Evolutionary conservation across 2,329 filamentous ascomycete species (phyloP), one percentile per base, ranked within the genome.

Genomic region (Colletotrichum eleusines): DNA sequence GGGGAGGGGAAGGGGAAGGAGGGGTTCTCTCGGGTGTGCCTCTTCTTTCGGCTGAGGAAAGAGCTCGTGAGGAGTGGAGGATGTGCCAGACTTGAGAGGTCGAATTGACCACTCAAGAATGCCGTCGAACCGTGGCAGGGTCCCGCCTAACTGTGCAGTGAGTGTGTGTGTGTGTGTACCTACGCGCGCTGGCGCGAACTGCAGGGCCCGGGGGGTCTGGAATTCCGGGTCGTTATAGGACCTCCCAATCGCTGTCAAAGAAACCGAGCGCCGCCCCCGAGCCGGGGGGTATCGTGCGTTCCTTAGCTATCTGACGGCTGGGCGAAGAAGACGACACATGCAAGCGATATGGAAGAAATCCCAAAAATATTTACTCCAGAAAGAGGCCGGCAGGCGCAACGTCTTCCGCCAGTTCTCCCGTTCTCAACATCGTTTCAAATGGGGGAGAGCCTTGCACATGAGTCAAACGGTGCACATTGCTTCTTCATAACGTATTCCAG

Each of bases 101-200:
- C 23, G 57, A 40, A 46, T 63, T 59, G 58, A 38, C 68, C 64
- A 68, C 68, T 63, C 68, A 57, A n/a, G 42, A 46, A 33, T 46
- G 35, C 51, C 31, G 46, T 68, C 68, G 48, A 70, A 57, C 40
- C 31, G 67, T 57, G 61, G 44, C 68, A 48, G 50, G 58, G 68
- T 63, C 68, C 68, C 64, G 68, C 68, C 46, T 38, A 62, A 63
- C 58, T 35, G 44, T 71, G 64, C 68, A 64, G 68, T 71, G 64
- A 63, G 44, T 46, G 42, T n/a, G 42, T 46, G 44, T 12, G 68
- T 59, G 44, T 20, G 44, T 9, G 40, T 6, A n/a, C n/a, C n/a
- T n/a, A n/a, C n/a, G n/a, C n/a, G n/a, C n/a, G n/a, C n/a, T n/a
- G n/a, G 18, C 2, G 42, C 42, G 63, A 44, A 40, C 51, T 71